These are phyloP conservation scores for Candida sanyaensis DNA, from an alignment of 1,139 yeast species.

Conservation along the genomic window DNA sequence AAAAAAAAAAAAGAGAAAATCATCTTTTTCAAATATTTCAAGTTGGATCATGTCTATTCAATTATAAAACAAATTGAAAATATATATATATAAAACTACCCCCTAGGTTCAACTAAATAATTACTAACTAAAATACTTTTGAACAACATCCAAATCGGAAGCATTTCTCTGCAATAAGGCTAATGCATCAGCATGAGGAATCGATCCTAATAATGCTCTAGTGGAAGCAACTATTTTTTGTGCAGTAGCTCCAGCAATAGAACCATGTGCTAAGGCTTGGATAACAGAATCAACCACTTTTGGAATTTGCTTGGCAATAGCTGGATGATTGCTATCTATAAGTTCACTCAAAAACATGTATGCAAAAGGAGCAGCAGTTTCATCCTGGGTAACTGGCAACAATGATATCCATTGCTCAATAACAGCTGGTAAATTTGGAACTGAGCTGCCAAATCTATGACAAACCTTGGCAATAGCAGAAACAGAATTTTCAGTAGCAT, in stretches of 20 bases:
- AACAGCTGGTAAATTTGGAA: constrained; percentile 65
- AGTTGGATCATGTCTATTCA: neutral
- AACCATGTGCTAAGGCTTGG: constrained; percentile 70
- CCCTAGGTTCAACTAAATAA: too few species aligned
- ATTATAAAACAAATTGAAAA: neutral
- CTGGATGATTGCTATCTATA: constrained; percentile 68
- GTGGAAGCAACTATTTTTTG: constrained; percentile 63
- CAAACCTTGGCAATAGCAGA: constrained; percentile 83
- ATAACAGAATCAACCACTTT: constrained; percentile 72
- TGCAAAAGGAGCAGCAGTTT: constrained; percentile 87
- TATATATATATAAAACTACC: too few species aligned
- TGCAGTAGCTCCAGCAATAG: constrained; percentile 72
- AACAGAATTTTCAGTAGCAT: constrained; percentile 85
- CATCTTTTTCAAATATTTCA: too few species aligned
- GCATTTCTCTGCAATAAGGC: constrained; percentile 63
- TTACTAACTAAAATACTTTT: constrained; percentile 34
- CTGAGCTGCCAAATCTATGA: constrained; percentile 53
- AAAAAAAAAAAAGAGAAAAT: too few species aligned
- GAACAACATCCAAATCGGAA: constrained; percentile 60
- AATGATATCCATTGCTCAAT: constrained; percentile 78
- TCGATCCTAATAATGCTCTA: constrained; percentile 46
- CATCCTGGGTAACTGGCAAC: constrained; percentile 82
- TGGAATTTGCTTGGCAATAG: constrained; percentile 58
- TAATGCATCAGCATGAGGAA: constrained; percentile 68
- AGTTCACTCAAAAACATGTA: constrained; percentile 76